Base-by-base conservation (phyloP, 2,329 filamentous ascomycete species). In the Colletotrichum theobromicola region DNA sequence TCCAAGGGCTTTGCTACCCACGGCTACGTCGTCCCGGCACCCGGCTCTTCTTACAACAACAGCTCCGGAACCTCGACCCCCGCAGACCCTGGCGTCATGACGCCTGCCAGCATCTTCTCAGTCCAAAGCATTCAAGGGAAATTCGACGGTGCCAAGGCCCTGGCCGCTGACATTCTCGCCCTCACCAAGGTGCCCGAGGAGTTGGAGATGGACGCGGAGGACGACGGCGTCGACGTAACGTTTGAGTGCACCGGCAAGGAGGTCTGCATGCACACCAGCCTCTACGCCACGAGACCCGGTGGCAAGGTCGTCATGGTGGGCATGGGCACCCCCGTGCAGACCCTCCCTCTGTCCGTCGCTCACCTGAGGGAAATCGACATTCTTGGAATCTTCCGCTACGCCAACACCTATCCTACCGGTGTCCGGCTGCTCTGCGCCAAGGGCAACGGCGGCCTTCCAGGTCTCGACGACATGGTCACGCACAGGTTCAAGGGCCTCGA, bases 231-330 rank as follows among this genome's bases (percentile, higher is more conserved):
- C 4, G 93, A 94, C 79, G 83, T 93, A 7, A 90, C 93, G 1
- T 95, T 95, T 77, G 94, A 95, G 83, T 95, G 93, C 80, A 95
- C 94, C 0, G 94, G 94, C 32, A 94, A 95, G 75, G 93, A 94
- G 76, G 88, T 90, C 1, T 95, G 93, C 81, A 92, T 94, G 84
- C 93, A 95, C 81, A 93, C 93, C 2, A 89, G 91, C n/a, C 90
- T 95, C 24, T 95, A 93, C 77, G 92, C 92, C 4, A 92, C 93
- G 12, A 88, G 88, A 72, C 88, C 93, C 0, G 94, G 94, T 30
- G 94, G 94, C 21, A 93, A 92, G 78, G 87, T 95, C 63, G 89
- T 95, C 82, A 92, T 95, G 82, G 93, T 96, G 28, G 94, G 94
- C 67, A 95, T 95, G 94, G 94, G 94, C 46, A 94, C 90, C 7